Evolutionary conservation across 768 basidiomycete genomes (phyloP), one percentile per base, ranked within the genome.

Genomic region (Leccinum rimulosum): DNA sequence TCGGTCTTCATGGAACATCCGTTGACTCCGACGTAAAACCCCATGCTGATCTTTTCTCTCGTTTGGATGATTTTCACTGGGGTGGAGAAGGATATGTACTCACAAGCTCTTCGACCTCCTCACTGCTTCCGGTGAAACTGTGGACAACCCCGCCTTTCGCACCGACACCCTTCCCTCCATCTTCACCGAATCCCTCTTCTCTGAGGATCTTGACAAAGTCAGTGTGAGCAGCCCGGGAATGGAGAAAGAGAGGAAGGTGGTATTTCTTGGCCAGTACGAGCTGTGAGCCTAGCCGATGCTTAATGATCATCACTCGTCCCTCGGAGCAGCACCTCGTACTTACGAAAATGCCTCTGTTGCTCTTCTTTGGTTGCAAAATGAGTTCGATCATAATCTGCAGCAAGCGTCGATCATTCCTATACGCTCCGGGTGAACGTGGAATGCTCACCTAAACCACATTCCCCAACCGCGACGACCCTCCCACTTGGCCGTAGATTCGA

Each of bases 71-170:
- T 57, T 22, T 25, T 30, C 22, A 15, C 52, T 54, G 28, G 45
- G 3, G 31, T 17, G n/a, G 2, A 45, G 43, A n/a, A 40, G 38
- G 31, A n/a, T 31, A n/a, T n/a, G n/a, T n/a, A 71, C 84, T 66
- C 59, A 90, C 88, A 50, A 90, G 73, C 67, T 93, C 90, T 8
- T 69, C 65, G 14, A 81, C 83, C 67, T 94, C 90, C 38, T 78
- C 80, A 4, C 67, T 66, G 0, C 80, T 80, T 4, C 92, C 92
- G 0, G 91, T 91, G 72, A 91, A 91, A 61, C 88, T 89, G 68
- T 93, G 92, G 3, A 92, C 89, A 22, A 93, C 91, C 1, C 91
- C 91, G 4, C 89, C 86, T 19, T 76, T 78, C 17, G 78, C 84
- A 43, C 86, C 89, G 57, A 82, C 74, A 30, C 69, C 72, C 59